Percentiles rank a stretch among this genome's conserved stretches.
Conservation (phyloP, 2,329 filamentous ascomycete genomes). For the Penicillium thymicola region DNA sequence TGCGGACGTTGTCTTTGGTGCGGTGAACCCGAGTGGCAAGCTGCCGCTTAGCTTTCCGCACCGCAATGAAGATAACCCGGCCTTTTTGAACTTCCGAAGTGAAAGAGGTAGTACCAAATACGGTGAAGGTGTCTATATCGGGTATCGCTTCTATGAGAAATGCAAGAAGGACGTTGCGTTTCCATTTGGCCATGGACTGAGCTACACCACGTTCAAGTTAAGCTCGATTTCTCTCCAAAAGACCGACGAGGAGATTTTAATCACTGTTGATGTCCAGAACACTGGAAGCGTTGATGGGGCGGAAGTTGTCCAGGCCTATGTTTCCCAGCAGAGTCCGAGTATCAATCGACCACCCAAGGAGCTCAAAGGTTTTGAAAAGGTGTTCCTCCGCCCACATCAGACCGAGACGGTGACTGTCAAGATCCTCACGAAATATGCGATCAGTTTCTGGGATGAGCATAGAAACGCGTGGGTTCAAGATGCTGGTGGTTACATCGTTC, state of each 20-base stretch:
- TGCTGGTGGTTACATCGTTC: no score
- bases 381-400: not conserved
- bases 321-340: not conserved
- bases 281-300: not conserved
- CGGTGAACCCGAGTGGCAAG: conserved; percentile 65
- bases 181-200: not conserved
- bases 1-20: conserved; percentile 66
- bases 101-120: conserved; percentile 43
- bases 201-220: not conserved
- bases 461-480: no score
- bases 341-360: not conserved
- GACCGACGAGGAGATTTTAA: not conserved
- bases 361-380: not conserved
- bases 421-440: no score
- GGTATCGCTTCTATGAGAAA: conserved; percentile 13
- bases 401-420: no score
- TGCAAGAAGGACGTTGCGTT: not conserved
- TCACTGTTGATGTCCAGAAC: not conserved
- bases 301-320: not conserved
- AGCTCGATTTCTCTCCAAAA: not conserved
- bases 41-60: conserved; percentile 66
- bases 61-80: conserved; percentile 59
- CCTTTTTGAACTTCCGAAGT: conserved; percentile 64
- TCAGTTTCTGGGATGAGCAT: no score
- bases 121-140: conserved; percentile 66